Evolutionary conservation across 1,139 yeast species (phyloP), one percentile per base, ranked within the genome.

Genomic region (Saccharomycopsis crataegensis): DNA sequence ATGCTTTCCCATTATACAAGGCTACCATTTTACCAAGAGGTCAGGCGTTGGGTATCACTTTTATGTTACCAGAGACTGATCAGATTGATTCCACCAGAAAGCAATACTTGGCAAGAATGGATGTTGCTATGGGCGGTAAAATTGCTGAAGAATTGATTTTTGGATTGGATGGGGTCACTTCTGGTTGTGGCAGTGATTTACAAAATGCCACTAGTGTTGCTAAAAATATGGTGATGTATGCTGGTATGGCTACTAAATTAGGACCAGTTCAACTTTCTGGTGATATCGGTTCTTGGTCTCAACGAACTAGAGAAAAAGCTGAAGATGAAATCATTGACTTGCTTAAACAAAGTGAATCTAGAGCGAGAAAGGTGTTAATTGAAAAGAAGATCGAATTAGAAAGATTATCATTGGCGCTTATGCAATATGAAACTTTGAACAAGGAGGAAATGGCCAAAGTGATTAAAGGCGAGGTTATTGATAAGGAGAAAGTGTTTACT

Each of bases 111-210:
- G 97, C 99, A 0, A 76, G 96, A 60, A 72, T 93, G 61, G 99
- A 93, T 68, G 99, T 93, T 52, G 90, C 96, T 67, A 93, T 93
- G 99, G 99, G 99, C 58, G 99, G 99, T 59, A 91, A 91, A 68
- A 83, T 91, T 58, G 99, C 99, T 37, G 99, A 93, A 72, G 97
- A 91, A 67, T 75, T 89, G 76, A 77, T 87, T 49, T 88, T 88
- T 65, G 99, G 99, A 2, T 78, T 82, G 48, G 96, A 89, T 55
- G 88, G 91, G 65, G 96, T 94, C 16, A 93, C 99, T 1, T 82
- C 93, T 62, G 97, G 97, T 8, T 91, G 98, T 71, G 86, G 96
- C 0, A 84, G 94, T 14, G 99, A 93, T 70, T 77, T 93, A 62
- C 80, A 86, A 60, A 82, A 78, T 62, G 99, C 99, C 22, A 94